Percentiles rank a stretch among this genome's conserved stretches.
phyloP scores from a whole-genome alignment of 2,329 filamentous ascomycete genomes.

The Amauroascus niger region DNA sequence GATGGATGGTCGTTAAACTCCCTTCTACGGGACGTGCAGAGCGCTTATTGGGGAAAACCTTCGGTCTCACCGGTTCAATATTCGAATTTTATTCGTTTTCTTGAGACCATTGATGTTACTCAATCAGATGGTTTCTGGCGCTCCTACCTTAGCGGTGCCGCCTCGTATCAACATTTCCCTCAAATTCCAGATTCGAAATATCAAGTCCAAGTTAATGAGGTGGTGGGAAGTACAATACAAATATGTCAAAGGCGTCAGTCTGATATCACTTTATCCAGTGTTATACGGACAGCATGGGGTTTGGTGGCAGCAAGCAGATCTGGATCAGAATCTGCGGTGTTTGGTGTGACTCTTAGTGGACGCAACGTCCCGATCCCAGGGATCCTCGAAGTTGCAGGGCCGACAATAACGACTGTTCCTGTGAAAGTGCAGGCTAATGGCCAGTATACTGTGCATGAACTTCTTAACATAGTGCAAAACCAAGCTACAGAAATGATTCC shows the following conservation, averaged over 20 bases:
- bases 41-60: constrained; percentile 24
- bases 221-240: neutral
- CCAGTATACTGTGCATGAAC: constrained; percentile 23
- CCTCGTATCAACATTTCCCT: constrained; percentile 14
- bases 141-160: constrained; percentile 11
- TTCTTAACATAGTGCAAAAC: constrained; percentile 47
- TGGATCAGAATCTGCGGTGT: constrained; percentile 32
- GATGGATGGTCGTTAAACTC: constrained; percentile 40
- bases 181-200: constrained; percentile 5
- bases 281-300: constrained; percentile 36
- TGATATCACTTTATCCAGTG: constrained; percentile 22
- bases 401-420: constrained; percentile 36
- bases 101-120: constrained; percentile 13
- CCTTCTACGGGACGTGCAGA: constrained; percentile 29
- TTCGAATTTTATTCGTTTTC: constrained; percentile 20
- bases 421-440: constrained; percentile 29
- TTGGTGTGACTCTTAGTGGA: constrained; percentile 37
- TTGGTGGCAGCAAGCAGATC: constrained; percentile 32
- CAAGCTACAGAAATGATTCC: constrained; percentile 50
- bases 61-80: constrained; percentile 15
- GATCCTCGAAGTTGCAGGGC: constrained; percentile 34
- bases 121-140: constrained; percentile 17
- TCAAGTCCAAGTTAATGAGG: neutral
- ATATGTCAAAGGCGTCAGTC: neutral
- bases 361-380: constrained; percentile 30